Base-by-base conservation (phyloP, 306 rosid genomes). In the Rosa rugosa region DNA sequence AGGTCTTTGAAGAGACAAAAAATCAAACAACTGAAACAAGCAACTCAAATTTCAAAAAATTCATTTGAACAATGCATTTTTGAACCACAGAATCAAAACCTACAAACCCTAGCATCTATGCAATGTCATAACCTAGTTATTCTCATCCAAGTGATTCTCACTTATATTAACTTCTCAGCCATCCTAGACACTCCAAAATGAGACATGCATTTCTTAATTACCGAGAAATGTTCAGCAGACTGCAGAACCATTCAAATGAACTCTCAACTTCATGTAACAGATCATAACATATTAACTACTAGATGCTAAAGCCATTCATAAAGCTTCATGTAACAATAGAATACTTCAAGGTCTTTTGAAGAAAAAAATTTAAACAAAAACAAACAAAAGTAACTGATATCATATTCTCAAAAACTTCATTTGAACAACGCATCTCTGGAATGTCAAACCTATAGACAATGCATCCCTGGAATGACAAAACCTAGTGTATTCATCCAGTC, bases 161-260 rank as follows among this genome's bases (percentile, higher is more conserved):
- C 18, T 11, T 68, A 20, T 20, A 68, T 41, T 3, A 20, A 68
- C 36, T 3, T 80, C 45, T 42, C 90, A 53, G 87, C 87, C 93
- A 90, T 92, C 87, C 99, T 94, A 88, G 62, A n/a, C 82, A 82
- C 45, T 42, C 53, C 82, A 88, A 78, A 82, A 40, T 70, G 71
- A 40, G 73, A 71, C 22, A 54, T 64, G 25, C 4, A 11, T 31
- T 11, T 38, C 47, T 54, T 6, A 18, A 10, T 2, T 41, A 51
- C 0, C 42, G 0, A 50, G 53, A 74, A 31, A 11, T 49, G 31
- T 51, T 38, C 5, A 22, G 49, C 77, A 36, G 49, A 51, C 44
- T 4, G 3, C 44, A 40, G 44, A 5, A 50, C 16, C 44, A 71
- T 72, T 16, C 6, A 50, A 46, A 22, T 6, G 34, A 47, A 71